A percentile compares a stretch with the other conserved stretches of the same genome.
Conservation (phyloP, 2,329 filamentous ascomycete species). For the Sporothrix pallida region DNA sequence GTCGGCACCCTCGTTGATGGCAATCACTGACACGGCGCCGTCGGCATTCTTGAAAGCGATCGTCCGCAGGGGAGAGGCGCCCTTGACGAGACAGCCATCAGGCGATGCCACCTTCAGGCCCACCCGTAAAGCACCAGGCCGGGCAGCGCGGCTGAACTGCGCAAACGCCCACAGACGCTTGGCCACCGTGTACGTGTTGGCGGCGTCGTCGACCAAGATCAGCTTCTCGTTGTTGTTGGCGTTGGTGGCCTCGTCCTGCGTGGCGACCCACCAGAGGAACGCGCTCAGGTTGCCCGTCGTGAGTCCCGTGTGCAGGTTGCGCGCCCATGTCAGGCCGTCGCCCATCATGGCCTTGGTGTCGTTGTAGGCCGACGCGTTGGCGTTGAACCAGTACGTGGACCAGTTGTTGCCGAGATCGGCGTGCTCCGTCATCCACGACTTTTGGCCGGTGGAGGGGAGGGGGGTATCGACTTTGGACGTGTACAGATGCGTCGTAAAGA, state of each 20-base stretch:
- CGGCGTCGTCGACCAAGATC: slow-evolving; percentile 35
- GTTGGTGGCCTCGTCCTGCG: slow-evolving; percentile 39
- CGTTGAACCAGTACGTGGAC: slow-evolving; percentile 51
- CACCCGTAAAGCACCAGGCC: slow-evolving; percentile 38
- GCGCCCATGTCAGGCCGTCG: slow-evolving; percentile 57
- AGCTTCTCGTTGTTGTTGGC: slow-evolving; percentile 41
- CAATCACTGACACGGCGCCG: slow-evolving; percentile 34
- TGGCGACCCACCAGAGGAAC: slow-evolving; percentile 53
- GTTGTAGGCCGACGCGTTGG: slow-evolving; percentile 43
- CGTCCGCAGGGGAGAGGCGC: background rate
- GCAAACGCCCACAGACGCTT: slow-evolving; percentile 40
- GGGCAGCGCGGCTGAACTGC: slow-evolving; percentile 38
- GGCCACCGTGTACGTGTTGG: slow-evolving; percentile 35
- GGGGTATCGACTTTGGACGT: slow-evolving; percentile 45
- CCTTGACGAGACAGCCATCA: background rate
- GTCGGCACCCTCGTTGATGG: slow-evolving; percentile 38
- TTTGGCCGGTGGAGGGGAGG: slow-evolving; percentile 45
- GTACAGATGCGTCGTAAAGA: slow-evolving; percentile 53
- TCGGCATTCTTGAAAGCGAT: slow-evolving; percentile 37
- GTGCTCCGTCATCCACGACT: slow-evolving; percentile 56
- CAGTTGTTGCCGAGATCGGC: slow-evolving; percentile 50
- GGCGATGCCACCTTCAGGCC: slow-evolving; percentile 1
- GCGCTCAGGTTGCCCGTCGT: slow-evolving; percentile 52
- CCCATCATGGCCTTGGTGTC: slow-evolving; percentile 40
- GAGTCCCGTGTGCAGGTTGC: slow-evolving; percentile 52